phyloP scores from a whole-genome alignment of 148 eudicot species.

The Chenopodium berlandieri region DNA sequence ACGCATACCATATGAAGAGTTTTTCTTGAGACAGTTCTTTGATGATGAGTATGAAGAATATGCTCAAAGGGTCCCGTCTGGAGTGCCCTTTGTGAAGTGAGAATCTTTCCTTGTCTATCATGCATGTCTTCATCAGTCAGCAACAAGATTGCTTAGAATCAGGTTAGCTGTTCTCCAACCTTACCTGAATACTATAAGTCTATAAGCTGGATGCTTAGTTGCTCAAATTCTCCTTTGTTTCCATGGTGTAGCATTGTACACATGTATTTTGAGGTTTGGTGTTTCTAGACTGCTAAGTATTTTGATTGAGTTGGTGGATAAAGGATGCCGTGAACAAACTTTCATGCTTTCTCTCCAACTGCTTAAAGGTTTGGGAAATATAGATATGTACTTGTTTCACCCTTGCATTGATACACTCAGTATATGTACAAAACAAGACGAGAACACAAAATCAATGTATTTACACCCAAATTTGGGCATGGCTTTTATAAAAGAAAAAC shows the following conservation, averaged over 20 bases:
- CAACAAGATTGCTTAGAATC: background rate
- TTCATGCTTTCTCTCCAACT: background rate
- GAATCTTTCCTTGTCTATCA: background rate
- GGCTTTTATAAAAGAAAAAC: no score
- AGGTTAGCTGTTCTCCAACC: slow-evolving; percentile 19
- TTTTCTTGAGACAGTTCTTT: slow-evolving; percentile 74
- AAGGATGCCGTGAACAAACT: background rate
- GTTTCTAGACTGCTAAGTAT: background rate
- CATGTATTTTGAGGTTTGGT: slow-evolving; percentile 3
- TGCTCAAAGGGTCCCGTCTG: slow-evolving; percentile 63
- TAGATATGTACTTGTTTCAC: background rate
- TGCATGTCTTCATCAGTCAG: background rate
- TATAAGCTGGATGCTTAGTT: background rate
- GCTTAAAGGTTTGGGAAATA: background rate
- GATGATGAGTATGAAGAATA: slow-evolving; percentile 63
- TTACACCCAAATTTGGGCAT: background rate
- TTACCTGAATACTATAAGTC: background rate
- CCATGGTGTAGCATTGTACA: background rate
- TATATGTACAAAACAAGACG: background rate
- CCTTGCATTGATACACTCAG: no score
- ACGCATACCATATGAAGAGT: slow-evolving; percentile 89
- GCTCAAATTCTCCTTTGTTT: background rate
- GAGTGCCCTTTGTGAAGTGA: slow-evolving; percentile 71
- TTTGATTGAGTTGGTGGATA: background rate
- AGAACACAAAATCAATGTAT: background rate